A percentile compares a stretch with the other conserved stretches of the same genome.
phyloP scores from a whole-genome alignment of 2,329 filamentous ascomycete genomes.

The Pseudopithomyces chartarum region DNA sequence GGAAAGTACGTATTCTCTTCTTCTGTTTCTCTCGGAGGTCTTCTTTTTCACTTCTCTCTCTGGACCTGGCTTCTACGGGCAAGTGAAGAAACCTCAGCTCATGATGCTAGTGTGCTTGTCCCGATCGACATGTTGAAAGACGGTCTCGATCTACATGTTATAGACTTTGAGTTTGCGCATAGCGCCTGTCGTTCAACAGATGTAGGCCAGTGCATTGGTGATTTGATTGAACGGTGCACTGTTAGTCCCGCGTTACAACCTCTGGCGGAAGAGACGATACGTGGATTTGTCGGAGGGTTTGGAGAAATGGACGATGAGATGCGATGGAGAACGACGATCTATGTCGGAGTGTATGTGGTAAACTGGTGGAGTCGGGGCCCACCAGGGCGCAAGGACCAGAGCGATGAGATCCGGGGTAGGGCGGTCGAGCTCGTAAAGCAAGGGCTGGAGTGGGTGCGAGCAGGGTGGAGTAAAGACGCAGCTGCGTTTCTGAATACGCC shows the following conservation, averaged over 20 bases:
- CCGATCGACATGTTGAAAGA: background rate
- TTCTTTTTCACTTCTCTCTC: background rate
- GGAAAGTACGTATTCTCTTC: slow-evolving; percentile 10
- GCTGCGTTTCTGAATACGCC: background rate
- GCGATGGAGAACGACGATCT: slow-evolving; percentile 5
- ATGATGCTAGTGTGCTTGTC: background rate
- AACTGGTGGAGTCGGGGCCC: slow-evolving; percentile 12
- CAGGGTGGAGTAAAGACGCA: slow-evolving; percentile 7
- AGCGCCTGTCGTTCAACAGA: slow-evolving; percentile 3
- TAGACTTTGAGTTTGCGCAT: slow-evolving; percentile 15
- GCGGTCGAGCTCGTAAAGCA: background rate
- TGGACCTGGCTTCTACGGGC: background rate
- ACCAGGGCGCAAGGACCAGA: background rate
- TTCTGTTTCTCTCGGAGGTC: background rate
- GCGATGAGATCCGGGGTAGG: background rate
- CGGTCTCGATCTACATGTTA: slow-evolving; percentile 1
- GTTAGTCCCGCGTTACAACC: background rate
- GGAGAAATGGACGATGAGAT: slow-evolving; percentile 4
- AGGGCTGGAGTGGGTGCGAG: slow-evolving; percentile 4
- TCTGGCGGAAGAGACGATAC: background rate
- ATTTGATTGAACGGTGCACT: slow-evolving; percentile 8
- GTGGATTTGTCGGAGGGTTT: background rate
- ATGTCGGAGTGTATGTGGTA: slow-evolving; percentile 9
- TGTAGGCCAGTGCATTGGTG: slow-evolving; percentile 11
- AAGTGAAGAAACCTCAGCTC: background rate